Evolutionary conservation across 768 basidiomycete genomes (phyloP), one percentile per base, ranked within the genome.

Genomic region (Lactarius deliciosus): DNA sequence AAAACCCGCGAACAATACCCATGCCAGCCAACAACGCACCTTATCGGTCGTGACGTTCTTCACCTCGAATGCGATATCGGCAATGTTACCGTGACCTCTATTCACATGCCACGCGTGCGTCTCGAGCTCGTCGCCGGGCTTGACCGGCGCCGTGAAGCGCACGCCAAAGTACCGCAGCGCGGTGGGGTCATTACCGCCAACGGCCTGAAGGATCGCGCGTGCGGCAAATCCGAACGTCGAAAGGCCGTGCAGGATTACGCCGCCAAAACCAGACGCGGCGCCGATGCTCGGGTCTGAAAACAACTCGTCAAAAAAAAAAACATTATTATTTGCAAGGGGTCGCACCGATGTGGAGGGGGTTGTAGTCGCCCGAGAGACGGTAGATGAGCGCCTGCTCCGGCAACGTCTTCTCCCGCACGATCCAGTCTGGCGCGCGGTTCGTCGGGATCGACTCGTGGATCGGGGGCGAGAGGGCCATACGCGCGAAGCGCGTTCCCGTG

Each of bases 191-290:
- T 83, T 82, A 0, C 80, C 82, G 0, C 85, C 91, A 15, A 88
- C 81, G 2, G 81, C 80, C 64, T 82, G 81, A 68, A 96, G 80
- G 62, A 95, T 76, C 1, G 86, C 90, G 53, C 92, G 86, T 3
- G 91, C 94, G 9, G 82, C 89, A 73, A 93, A 93, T 11, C 93
- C 93, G 74, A 84, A 94, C 0, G 89, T 85, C 22, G 89, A 87
- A 30, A 95, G 81, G 34, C 93, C 93, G 73, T 96, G 93, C 3
- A 95, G 82, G 72, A 96, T 94, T 43, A 89, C 86, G 57, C 88
- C 93, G 2, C 91, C 91, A 72, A 96, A 94, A 13, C 92, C 91
- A 20, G 86, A 81, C 9, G 79, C 81, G 69, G 85, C 75, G n/a
- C 92, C 93, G 45, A 91, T 85, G 16, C 72, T 75, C 1, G 92